These are phyloP conservation scores for Penicillium roqueforti DNA, from an alignment of 495 filamentous ascomycete genomes.

Conservation along the genomic window DNA sequence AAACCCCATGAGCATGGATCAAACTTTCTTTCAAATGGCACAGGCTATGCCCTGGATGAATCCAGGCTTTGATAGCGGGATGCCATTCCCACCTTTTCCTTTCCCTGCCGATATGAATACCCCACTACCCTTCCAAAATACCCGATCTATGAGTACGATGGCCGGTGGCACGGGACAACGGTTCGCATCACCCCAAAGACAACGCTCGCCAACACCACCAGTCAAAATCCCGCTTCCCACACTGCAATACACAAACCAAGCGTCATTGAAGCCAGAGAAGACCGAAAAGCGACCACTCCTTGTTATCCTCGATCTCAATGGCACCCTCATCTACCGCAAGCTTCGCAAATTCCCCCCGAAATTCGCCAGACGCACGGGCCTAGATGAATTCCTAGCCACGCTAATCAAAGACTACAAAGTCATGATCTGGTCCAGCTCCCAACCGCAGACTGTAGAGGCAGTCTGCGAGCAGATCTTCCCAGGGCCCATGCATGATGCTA, in stretches of 20 bases:
- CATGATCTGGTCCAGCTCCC: slow-evolving; percentile 89
- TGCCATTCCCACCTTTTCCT: slow-evolving; percentile 8
- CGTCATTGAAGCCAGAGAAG: slow-evolving; percentile 27
- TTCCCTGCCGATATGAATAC: neutral
- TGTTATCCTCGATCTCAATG: slow-evolving; percentile 88
- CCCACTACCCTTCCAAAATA: slow-evolving; percentile 5
- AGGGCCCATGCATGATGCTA: slow-evolving; percentile 32
- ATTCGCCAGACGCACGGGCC: slow-evolving; percentile 59
- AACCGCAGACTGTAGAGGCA: slow-evolving; percentile 58
- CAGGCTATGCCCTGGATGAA: slow-evolving; percentile 11
- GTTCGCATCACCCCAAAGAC: neutral
- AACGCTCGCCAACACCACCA: slow-evolving; percentile 14
- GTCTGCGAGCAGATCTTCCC: slow-evolving; percentile 54
- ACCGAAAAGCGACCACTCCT: slow-evolving; percentile 52
- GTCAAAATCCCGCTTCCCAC: slow-evolving; percentile 32
- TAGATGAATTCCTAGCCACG: slow-evolving; percentile 62
- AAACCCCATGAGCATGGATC: slow-evolving; percentile 11
- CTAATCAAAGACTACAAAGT: slow-evolving; percentile 65
- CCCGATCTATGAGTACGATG: slow-evolving; percentile 20
- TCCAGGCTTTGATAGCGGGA: slow-evolving; percentile 1
- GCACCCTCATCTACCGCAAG: slow-evolving; percentile 75
- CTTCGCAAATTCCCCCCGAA: slow-evolving; percentile 39
- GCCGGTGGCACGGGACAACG: neutral
- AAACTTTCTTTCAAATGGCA: neutral
- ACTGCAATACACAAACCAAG: slow-evolving; percentile 41